Base-by-base conservation (phyloP, 768 basidiomycete genomes). In the Naganishia vishniacii region DNA sequence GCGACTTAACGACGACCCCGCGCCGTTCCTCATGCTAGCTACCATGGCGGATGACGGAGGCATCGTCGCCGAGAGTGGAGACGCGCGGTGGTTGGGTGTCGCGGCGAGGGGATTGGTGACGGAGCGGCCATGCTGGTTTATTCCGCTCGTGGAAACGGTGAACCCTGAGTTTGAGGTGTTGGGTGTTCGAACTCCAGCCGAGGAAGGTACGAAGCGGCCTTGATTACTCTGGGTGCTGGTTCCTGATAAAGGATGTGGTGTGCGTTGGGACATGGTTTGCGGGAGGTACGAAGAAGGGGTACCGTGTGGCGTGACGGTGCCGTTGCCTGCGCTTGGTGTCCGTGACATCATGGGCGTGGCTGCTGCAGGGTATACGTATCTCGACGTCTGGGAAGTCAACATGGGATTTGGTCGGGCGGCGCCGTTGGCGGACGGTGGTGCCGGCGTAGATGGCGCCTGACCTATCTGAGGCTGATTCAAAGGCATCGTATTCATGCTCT, bases 281-380 rank as follows among this genome's bases (percentile, higher is more conserved):
- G 53, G 20, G 37, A 56, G 37, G 2, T 34, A 23, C 4, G 49
- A n/a, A 31, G 49, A 51, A 51, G 49, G 31, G 18, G 20, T 28
- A 29, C 31, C 32, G 2, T 9, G 37, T 8, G 53, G 32, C 12
- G 29, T 31, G 18, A 31, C 5, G 23, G 26, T 16, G 37, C 53
- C 53, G n/a, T 40, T 34, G 13, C 53, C 53, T 1, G 53, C 53
- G 26, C 53, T 56, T 23, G 53, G 53, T 37, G 53, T 56, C 15
- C 53, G 32, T 23, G 53, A 56, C 53, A 56, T 56, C 20, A 56
- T 25, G 12, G 53, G 53, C 32, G 53, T 56, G 23, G 53, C 53
- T 56, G 53, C 53, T 40, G 53, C 53, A 4, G 53, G 53, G n/a
- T 56, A 56, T 23, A 56, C 53, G 34, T 56, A 56, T 26, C 53